These are phyloP conservation scores for Dendrobium huoshanense DNA, from an alignment of 106 monocot species.

Conservation along the genomic window DNA sequence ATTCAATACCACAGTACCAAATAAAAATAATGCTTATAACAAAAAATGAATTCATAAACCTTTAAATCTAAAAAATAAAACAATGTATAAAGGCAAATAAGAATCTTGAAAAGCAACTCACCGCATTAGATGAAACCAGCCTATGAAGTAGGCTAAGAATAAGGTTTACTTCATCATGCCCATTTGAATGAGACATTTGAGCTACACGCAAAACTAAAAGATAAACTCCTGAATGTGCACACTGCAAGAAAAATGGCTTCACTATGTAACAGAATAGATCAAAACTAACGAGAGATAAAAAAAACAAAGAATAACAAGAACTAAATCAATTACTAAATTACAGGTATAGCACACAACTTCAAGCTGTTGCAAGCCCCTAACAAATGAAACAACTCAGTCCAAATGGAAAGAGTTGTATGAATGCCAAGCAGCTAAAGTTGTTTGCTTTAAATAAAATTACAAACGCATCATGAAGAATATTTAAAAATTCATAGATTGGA, in stretches of 20 bases:
- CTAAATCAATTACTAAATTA: neutral
- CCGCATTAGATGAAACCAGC: conserved; percentile 58
- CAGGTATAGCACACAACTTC: neutral
- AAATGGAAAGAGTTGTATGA: neutral
- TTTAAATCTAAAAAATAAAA: neutral
- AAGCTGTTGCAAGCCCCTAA: neutral
- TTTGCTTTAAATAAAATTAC: neutral
- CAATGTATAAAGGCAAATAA: neutral
- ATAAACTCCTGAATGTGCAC: conserved; percentile 55
- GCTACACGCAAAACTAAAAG: conserved; percentile 55
- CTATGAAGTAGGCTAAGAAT: conserved; percentile 58
- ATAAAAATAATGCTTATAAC: neutral
- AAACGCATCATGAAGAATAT: neutral
- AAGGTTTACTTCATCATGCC: conserved; percentile 37
- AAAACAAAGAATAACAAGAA: neutral
- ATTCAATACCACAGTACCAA: neutral
- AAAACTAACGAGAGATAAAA: neutral
- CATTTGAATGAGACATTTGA: conserved; percentile 36
- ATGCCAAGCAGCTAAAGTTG: neutral
- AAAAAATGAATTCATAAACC: neutral
- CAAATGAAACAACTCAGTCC: neutral
- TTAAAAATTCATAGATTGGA: neutral
- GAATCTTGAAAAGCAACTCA: conserved; percentile 13
- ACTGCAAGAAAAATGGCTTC: conserved; percentile 30
- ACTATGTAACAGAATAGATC: neutral